Base-by-base conservation (phyloP, 495 filamentous ascomycete genomes). In the Gamarada debralockiae region DNA sequence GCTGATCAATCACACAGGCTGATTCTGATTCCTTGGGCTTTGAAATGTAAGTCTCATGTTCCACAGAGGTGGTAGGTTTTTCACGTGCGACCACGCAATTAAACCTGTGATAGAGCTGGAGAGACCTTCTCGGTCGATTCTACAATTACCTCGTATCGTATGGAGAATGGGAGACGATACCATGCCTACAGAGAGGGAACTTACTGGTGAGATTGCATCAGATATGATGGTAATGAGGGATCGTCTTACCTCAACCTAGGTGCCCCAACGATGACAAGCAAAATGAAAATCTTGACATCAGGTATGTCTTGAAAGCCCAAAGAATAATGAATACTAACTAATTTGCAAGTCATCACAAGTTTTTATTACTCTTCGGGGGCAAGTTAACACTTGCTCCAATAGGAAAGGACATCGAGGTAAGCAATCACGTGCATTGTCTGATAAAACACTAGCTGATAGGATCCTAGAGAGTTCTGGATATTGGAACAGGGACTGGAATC, bases 311-410 rank as follows among this genome's bases (percentile, higher is more conserved):
- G 14, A 10, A 47, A n/a, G n/a, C 7, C 29, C 17, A 21, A 13
- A n/a, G 17, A 41, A 22, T n/a, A 20, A 34, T 7, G 29, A 34
- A 34, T 7, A 34, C 14, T 34, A 14, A 34, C 29, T n/a, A n/a
- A 34, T 17, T 8, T 22, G 12, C 2, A 7, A 60, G 57, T 5
- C 69, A 74, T 50, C 65, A 73, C 44, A 65, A 72, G 59, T 71
- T 67, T 43, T 44, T 42, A 0, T 36, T 73, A 6, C 64, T 67
- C 0, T 45, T 73, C 48, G 52, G 57, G 7, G 55, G 62, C n/a
- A 56, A 62, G 13, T 60, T 74, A 3, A 62, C 55, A 41, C 55
- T 68, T 6, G 69, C 71, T 1, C 69, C 69, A 10, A 21, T 61
- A 22, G 25, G 10, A n/a, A 56, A 53, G 15, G 45, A 38, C 18